Base-by-base conservation (phyloP, 1,284 basidiomycete species). In the Anthracocystis setariae region DNA sequence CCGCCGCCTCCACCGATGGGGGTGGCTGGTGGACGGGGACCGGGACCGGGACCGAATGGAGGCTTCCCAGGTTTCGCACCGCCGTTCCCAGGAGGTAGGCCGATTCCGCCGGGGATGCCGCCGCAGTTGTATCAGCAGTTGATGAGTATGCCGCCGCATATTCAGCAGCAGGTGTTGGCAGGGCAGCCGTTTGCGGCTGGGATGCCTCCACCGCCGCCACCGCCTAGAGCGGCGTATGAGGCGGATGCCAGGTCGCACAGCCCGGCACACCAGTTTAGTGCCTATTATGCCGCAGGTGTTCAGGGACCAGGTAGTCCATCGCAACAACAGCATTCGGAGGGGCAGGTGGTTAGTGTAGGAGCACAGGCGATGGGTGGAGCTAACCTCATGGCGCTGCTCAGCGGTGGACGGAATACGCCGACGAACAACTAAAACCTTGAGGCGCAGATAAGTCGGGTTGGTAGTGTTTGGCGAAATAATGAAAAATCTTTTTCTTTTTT, bases 81-180 rank as follows among this genome's bases (percentile, higher is more conserved):
- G 2, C 64, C 55, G 8, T 64, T 64, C 51, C 58, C 59, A 5
- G 67, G 67, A 24, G 59, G 59, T 8, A 62, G 49, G 5, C 55
- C 55, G 4, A 59, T 62, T 25, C 72, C 74, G 33, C 70, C 70
- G 4, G 72, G 72, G 5, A 71, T 78, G 57, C 76, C 76, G 24
- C 72, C 73, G 18, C 76, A 78, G 48, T 38, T 78, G 33, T 77
- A 78, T 60, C 76, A 78, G 59, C 76, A 78, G 45, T 53, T 78
- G 47, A 78, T 78, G 76, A 62, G 51, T 52, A 62, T 78, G 53
- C 76, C 76, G 8, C 76, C 76, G 25, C 76, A 78, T 49, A 73
- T 76, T 27, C 76, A 78, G 54, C 74, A 77, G 55, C 75, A 77
- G 40, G 51, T 77, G 15, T 43, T 78, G 21, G 55, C 71, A 3